A percentile compares a stretch with the other conserved stretches of the same genome.
Evolutionary conservation across 768 basidiomycete genomes (phyloP).

Genomic region (Leccinum disarticulatum): DNA sequence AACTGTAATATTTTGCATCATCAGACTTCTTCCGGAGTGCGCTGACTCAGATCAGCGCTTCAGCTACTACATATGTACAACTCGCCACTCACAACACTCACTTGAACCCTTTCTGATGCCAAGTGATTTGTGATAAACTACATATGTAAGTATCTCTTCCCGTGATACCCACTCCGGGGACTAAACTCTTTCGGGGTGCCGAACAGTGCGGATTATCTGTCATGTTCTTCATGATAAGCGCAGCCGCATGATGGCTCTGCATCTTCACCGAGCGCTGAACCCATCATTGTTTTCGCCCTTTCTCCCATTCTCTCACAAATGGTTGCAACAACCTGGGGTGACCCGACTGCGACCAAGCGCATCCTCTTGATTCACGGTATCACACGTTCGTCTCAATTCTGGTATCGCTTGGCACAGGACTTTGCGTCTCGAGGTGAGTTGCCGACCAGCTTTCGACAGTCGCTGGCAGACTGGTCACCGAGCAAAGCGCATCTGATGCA

Average conservation of each 20-base stretch:
- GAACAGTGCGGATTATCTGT: background rate
- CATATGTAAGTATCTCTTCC: too few relatives aligned
- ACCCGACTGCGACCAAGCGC: conserved; percentile 15
- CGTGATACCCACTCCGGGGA: background rate
- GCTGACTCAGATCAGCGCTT: too few relatives aligned
- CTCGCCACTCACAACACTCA: too few relatives aligned
- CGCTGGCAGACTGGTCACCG: background rate
- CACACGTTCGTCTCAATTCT: conserved; percentile 11
- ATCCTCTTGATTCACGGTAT: conserved; percentile 26
- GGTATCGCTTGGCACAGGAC: conserved; percentile 14
- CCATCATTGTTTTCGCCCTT: background rate
- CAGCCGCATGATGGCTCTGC: too few relatives aligned
- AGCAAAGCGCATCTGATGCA: background rate
- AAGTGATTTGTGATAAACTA: too few relatives aligned
- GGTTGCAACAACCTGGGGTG: conserved; percentile 16
- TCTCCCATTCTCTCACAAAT: background rate
- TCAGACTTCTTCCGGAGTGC: too few relatives aligned
- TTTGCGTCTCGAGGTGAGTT: conserved; percentile 19
- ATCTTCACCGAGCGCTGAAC: background rate
- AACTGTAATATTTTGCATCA: too few relatives aligned
- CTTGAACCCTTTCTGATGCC: too few relatives aligned
- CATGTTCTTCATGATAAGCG: background rate
- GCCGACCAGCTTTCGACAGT: background rate
- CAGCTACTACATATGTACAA: too few relatives aligned
- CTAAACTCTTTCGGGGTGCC: background rate